phyloP scores from a whole-genome alignment of 495 filamentous ascomycete genomes.

The Amniculicola lignicola region DNA sequence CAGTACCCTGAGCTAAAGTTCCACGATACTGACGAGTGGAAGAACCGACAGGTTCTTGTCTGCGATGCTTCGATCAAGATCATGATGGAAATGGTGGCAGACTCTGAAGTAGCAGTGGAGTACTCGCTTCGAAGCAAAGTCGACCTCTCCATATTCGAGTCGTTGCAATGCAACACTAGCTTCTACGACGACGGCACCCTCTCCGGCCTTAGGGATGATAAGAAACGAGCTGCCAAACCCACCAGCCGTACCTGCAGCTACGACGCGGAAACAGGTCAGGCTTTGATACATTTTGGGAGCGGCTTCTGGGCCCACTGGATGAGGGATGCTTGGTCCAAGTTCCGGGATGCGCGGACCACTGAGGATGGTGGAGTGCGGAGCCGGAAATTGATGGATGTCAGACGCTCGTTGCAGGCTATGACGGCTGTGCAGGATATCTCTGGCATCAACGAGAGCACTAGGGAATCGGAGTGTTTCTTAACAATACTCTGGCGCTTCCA shows the following conservation, averaged over 20 bases:
- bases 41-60: constrained; percentile 36
- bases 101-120: constrained; percentile 34
- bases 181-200: constrained; percentile 34
- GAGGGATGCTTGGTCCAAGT: constrained; percentile 16
- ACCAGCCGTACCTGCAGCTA: constrained; percentile 22
- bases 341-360: constrained; percentile 15
- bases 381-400: constrained; percentile 12
- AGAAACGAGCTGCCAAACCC: not conserved
- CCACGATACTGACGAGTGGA: constrained; percentile 21
- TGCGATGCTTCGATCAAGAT: constrained; percentile 40
- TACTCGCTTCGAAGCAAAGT: constrained; percentile 30
- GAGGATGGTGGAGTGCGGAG: constrained; percentile 12
- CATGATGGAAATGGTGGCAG: constrained; percentile 28
- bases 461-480: constrained; percentile 7
- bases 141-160: constrained; percentile 16
- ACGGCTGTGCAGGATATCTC: constrained; percentile 31
- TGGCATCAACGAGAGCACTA: not conserved
- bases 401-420: constrained; percentile 12
- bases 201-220: constrained; percentile 16
- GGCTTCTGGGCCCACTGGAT: constrained; percentile 39
- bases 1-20: constrained; percentile 36
- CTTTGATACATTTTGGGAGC: constrained; percentile 36
- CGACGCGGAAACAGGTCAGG: constrained; percentile 8
- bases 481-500: constrained; percentile 29
- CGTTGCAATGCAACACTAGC: constrained; percentile 31